phyloP scores from a whole-genome alignment of 2,329 filamentous ascomycete genomes.

The Colletotrichum sp. region DNA sequence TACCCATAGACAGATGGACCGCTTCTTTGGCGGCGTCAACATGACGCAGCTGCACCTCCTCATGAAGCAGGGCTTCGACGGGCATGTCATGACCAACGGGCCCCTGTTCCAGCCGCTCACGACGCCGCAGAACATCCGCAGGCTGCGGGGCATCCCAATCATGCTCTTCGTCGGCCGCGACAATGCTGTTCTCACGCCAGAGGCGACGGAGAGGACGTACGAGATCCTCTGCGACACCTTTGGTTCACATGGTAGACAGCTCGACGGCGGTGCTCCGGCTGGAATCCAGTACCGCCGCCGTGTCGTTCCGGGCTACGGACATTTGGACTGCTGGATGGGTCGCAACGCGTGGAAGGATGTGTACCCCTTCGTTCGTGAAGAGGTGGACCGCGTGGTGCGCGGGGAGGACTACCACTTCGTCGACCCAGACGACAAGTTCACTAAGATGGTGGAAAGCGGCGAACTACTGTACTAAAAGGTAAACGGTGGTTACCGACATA shows the following conservation, averaged over 20 bases:
- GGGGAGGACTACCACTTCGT: constrained; percentile 46
- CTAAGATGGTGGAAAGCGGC: constrained; percentile 43
- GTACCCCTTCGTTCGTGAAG: constrained; percentile 59
- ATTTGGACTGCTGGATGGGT: constrained; percentile 69
- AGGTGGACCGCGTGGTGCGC: constrained; percentile 58
- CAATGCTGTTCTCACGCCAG: constrained; percentile 60
- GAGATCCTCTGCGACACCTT: constrained; percentile 58
- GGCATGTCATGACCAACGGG: constrained; percentile 57
- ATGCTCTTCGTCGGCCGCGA: constrained; percentile 61
- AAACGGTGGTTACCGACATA: not conserved
- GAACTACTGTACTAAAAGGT: constrained; percentile 39
- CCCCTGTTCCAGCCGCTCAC: constrained; percentile 53
- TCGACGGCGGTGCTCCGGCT: constrained; percentile 23
- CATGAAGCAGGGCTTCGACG: constrained; percentile 59
- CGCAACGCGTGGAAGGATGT: constrained; percentile 64
- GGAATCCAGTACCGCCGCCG: constrained; percentile 53
- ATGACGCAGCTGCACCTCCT: constrained; percentile 63
- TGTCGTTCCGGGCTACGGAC: constrained; percentile 63
- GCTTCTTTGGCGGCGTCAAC: constrained; percentile 67
- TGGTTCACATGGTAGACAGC: constrained; percentile 36
- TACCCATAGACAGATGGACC: constrained; percentile 66
- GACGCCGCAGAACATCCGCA: constrained; percentile 52
- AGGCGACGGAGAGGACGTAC: constrained; percentile 59
- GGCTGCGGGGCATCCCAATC: constrained; percentile 59
- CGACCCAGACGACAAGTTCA: constrained; percentile 49